A percentile compares a stretch with the other conserved stretches of the same genome.
Conservation (phyloP, 2,329 filamentous ascomycete species). For the Apiospora aurea region DNA sequence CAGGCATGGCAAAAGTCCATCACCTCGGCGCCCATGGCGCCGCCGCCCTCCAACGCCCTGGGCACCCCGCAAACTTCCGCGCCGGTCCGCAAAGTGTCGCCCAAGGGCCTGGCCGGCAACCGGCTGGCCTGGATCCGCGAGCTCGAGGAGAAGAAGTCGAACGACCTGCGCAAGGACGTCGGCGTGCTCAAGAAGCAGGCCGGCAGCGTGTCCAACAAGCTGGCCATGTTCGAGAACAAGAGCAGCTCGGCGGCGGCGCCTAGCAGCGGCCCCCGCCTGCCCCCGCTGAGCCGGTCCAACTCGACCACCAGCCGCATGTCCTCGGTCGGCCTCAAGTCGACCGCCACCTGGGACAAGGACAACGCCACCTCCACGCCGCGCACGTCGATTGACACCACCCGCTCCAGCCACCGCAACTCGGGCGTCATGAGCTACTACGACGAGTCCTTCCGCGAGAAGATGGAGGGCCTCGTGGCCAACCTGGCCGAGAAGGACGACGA, state of each 20-base stretch:
- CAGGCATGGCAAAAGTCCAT: constrained; percentile 30
- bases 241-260: not conserved
- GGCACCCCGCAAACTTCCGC: constrained; percentile 22
- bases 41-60: constrained; percentile 16
- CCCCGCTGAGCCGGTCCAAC: constrained; percentile 29
- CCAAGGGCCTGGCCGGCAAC: constrained; percentile 25
- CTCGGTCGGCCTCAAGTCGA: constrained; percentile 27
- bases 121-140: constrained; percentile 32
- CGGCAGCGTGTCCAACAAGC: constrained; percentile 29
- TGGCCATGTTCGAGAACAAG: constrained; percentile 32
- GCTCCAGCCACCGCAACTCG: constrained; percentile 29
- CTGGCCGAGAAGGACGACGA: constrained; percentile 26
- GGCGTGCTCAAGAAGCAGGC: constrained; percentile 29
- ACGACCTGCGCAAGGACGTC: constrained; percentile 18
- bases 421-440: constrained; percentile 32
- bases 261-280: constrained; percentile 21
- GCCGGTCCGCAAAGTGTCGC: constrained; percentile 26
- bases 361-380: constrained; percentile 27
- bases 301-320: constrained; percentile 32
- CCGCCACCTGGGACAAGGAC: constrained; percentile 25
- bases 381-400: constrained; percentile 30
- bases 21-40: constrained; percentile 26
- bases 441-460: constrained; percentile 31
- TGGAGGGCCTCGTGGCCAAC: constrained; percentile 27
- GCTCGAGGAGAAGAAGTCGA: constrained; percentile 33